Evolutionary conservation across 108 stramenopile species (phyloP), one percentile per base, ranked within the genome.

Genomic region (Fragilaria radians): DNA sequence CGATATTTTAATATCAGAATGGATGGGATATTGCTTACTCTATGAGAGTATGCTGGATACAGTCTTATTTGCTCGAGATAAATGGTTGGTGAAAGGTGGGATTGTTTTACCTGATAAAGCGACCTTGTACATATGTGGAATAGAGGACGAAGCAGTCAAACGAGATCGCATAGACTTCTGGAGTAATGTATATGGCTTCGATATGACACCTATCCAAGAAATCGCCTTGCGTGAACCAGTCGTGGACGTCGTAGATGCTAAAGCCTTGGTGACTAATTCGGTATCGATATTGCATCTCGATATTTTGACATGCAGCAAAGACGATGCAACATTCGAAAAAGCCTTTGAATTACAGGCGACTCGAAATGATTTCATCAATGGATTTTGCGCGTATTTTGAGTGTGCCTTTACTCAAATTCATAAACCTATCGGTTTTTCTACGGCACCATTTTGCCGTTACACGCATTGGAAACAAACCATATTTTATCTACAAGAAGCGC

Each of bases 401-500:
- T 94, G 93, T 59, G 90, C 81, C 3, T 98, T 98, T 68, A 89
- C 89, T 5, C 81, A 86, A 45, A 67, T 95, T 31, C 94, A 91
- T 60, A 95, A 95, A 73, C 98, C 98, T 3, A 73, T 99, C n/a
- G 88, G 82, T 4, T 96, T 97, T 61, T 88, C 89, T 19, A 99
- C 98, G 14, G 85, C 93, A 1, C 96, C 97, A 4, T 86, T 85
- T 65, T 84, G 87, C 25, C 72, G 79, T 24, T 96, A 96, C 78
- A 99, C 98, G 7, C 98, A 99, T 73, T 99, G 98, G 98, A 99
- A 99, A 69, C 96, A 97, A 65, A 92, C 90, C 0, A 81, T 92
- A 29, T 88, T 92, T 60, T 92, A 88, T 49, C 45, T 88, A 33
- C 77, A 59, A 33, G 78, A 88, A 25, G 57, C 61, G 11, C 26